Base-by-base conservation (phyloP, 2,329 filamentous ascomycete species). In the Cadophora gregata region DNA sequence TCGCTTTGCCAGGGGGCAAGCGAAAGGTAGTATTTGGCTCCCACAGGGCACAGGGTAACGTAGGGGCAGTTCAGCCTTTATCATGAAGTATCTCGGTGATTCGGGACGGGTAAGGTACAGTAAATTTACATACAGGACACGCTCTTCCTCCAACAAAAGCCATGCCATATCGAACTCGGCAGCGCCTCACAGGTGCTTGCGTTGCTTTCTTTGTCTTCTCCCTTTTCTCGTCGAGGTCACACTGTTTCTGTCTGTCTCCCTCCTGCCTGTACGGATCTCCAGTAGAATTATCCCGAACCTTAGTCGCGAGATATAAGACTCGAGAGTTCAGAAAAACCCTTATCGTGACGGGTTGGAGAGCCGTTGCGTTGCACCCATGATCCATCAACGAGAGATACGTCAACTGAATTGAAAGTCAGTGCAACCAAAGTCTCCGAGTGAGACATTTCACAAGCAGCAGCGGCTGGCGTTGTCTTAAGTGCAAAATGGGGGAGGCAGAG, bases 111-210 rank as follows among this genome's bases (percentile, higher is more conserved):
- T 33, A 38, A 33, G 59, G 27, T 21, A 33, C 5, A n/a, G n/a
- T n/a, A n/a, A n/a, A n/a, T n/a, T n/a, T n/a, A n/a, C n/a, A n/a
- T n/a, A n/a, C n/a, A 21, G 42, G 12, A 47, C 24, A 25, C 21
- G 47, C 19, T 42, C n/a, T 31, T 29, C 19, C 19, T n/a, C 60
- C 42, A 38, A 27, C 61, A 27, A 55, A 38, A 56, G 27, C 48
- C 21, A 55, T 45, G 29, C 36, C 31, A 50, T 25, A 42, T 56
- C 38, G 14, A 19, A 27, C 12, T 33, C 24, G 36, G 12, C 51
- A 58, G 36, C 36, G 62, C 51, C 62, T 58, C 50, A 58, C 51
- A 50, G 61, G 33, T 63, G 61, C 61, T 55, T 63, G 50, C 61
- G 21, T 51, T 60, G 27, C 21, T 31, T n/a, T n/a, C n/a, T n/a